Evolutionary conservation across 306 rosid species (phyloP).

Genomic region (Arachis stenosperma): DNA sequence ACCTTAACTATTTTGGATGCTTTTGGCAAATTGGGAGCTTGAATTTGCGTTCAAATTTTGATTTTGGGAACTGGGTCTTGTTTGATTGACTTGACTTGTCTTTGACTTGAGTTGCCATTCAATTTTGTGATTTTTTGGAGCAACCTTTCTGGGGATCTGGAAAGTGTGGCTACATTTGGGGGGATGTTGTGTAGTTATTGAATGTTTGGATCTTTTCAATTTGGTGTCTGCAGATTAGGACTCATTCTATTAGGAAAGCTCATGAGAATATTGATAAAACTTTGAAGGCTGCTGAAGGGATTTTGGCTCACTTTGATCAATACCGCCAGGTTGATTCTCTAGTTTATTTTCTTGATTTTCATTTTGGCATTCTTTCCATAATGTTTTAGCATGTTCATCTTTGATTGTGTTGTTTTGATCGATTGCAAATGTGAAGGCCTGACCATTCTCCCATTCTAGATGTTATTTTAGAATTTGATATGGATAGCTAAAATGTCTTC

Average conservation of each 20-base stretch:
- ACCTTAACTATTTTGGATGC: not conserved
- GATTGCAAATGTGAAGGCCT: slow-evolving; percentile 1
- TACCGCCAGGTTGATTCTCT: slow-evolving; percentile 74
- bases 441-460: not conserved
- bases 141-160: slow-evolving; percentile 46
- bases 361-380: slow-evolving; percentile 12
- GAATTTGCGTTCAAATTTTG: slow-evolving; percentile 12
- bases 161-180: slow-evolving; percentile 28
- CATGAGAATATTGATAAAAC: slow-evolving; percentile 94
- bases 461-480: too few species aligned
- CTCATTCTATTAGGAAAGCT: slow-evolving; percentile 93
- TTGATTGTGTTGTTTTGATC: slow-evolving; percentile 20
- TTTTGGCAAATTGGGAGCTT: not conserved
- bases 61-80: slow-evolving; percentile 35
- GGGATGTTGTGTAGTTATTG: slow-evolving; percentile 24
- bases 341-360: slow-evolving; percentile 5
- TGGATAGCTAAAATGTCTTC: not conserved
- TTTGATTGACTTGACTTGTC: slow-evolving; percentile 46
- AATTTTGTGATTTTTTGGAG: slow-evolving; percentile 11
- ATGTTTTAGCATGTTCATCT: not conserved
- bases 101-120: slow-evolving; percentile 38
- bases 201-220: slow-evolving; percentile 40
- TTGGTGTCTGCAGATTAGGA: slow-evolving; percentile 70
- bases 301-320: slow-evolving; percentile 86
- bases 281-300: slow-evolving; percentile 85